Evolutionary conservation across 2,329 filamentous ascomycete genomes (phyloP).

Genomic region (Aspergillus hiratsukae): DNA sequence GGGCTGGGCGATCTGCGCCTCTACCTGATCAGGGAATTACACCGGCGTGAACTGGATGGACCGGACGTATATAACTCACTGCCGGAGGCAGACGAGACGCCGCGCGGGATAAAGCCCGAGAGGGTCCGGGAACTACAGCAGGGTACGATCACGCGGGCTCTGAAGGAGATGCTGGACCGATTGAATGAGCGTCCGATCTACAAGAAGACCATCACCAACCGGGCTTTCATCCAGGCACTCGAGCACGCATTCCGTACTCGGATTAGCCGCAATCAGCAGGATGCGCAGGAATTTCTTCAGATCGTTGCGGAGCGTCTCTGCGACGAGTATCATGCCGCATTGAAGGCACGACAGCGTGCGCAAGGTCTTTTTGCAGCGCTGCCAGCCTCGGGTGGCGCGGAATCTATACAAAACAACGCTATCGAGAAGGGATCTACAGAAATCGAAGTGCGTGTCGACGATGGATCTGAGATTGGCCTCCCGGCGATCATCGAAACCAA

Average conservation of each 20-base stretch:
- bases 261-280: slow-evolving; percentile 92
- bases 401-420: slow-evolving; percentile 6
- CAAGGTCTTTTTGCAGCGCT: slow-evolving; percentile 19
- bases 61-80: slow-evolving; percentile 67
- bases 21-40: slow-evolving; percentile 88
- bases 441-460: slow-evolving; percentile 35
- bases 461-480: slow-evolving; percentile 28
- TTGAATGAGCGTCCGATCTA: slow-evolving; percentile 92
- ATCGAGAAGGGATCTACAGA: slow-evolving; percentile 21
- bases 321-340: slow-evolving; percentile 88
- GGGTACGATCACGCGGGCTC: slow-evolving; percentile 75
- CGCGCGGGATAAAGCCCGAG: slow-evolving; percentile 40
- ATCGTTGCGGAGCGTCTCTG: slow-evolving; percentile 86
- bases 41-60: slow-evolving; percentile 76
- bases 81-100: slow-evolving; percentile 41
- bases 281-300: slow-evolving; percentile 95
- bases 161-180: slow-evolving; percentile 89
- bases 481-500: slow-evolving; percentile 36
- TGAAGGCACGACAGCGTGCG: slow-evolving; percentile 58
- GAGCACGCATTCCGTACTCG: slow-evolving; percentile 83
- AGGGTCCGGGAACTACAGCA: slow-evolving; percentile 62
- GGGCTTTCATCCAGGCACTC: slow-evolving; percentile 75
- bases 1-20: slow-evolving; percentile 82
- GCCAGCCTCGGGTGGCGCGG: slow-evolving; percentile 12
- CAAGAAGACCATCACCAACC: slow-evolving; percentile 86